Evolutionary conservation across 768 basidiomycete species (phyloP).

Genomic region (Saitozyma podzolica): DNA sequence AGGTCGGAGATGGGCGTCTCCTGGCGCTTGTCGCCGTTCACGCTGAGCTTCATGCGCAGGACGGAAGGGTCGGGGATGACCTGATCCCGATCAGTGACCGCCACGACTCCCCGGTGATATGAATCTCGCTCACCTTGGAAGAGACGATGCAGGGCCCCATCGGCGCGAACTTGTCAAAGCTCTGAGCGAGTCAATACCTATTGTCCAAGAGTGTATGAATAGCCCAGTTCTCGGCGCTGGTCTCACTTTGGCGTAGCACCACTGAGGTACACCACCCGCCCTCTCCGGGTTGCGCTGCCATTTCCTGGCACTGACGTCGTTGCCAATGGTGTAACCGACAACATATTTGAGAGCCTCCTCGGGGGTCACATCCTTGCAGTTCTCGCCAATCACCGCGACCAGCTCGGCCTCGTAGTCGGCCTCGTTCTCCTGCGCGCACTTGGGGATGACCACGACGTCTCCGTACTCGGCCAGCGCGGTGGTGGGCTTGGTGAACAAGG

Average conservation of each 20-base stretch:
- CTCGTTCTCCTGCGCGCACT: conserved; percentile 16
- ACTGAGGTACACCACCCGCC: conserved; percentile 19
- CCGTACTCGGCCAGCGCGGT: conserved; percentile 22
- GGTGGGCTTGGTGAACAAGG: conserved; percentile 43
- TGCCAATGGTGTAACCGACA: conserved; percentile 58
- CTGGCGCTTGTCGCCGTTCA: conserved; percentile 23
- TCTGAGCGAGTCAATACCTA: neutral
- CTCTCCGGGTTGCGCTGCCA: conserved; percentile 20
- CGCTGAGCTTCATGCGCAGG: conserved; percentile 23
- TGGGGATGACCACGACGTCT: conserved; percentile 15
- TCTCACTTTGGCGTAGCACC: conserved; percentile 25
- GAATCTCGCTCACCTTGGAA: no score
- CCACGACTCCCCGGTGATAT: no score
- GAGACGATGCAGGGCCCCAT: conserved; percentile 47
- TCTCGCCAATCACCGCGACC: conserved; percentile 68
- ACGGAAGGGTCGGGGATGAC: conserved; percentile 26
- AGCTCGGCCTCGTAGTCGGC: conserved; percentile 45
- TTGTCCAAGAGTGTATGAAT: neutral
- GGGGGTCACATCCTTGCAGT: conserved; percentile 73
- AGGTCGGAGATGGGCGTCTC: conserved; percentile 10
- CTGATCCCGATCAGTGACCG: neutral
- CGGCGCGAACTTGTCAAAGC: conserved; percentile 47
- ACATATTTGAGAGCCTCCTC: conserved; percentile 79
- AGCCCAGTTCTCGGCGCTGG: conserved; percentile 9
- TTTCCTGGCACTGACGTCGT: conserved; percentile 26